phyloP scores from a whole-genome alignment of 2,329 filamentous ascomycete genomes.

The Fusarium sp. region DNA sequence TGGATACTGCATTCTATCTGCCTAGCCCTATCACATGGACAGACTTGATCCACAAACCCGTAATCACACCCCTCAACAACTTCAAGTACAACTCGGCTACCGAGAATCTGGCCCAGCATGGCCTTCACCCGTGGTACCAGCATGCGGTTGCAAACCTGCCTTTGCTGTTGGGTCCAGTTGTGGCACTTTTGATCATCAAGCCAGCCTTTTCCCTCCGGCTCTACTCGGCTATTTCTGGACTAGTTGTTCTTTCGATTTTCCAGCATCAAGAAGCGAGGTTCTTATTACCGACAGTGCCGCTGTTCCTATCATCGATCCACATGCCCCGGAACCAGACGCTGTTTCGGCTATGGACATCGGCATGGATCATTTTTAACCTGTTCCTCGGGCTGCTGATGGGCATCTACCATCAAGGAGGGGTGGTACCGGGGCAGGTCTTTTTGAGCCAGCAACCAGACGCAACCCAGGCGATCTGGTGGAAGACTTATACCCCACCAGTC shows the following conservation, averaged over 20 bases:
- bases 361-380: slow-evolving; percentile 79
- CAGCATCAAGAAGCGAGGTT: slow-evolving; percentile 87
- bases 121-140: slow-evolving; percentile 83
- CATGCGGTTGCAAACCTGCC: slow-evolving; percentile 78
- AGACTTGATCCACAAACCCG: slow-evolving; percentile 72
- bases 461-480: slow-evolving; percentile 83
- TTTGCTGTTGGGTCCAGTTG: slow-evolving; percentile 78
- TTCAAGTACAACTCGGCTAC: slow-evolving; percentile 79
- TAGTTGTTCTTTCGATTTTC: slow-evolving; percentile 78
- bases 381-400: slow-evolving; percentile 80
- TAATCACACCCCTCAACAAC: slow-evolving; percentile 84
- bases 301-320: slow-evolving; percentile 80
- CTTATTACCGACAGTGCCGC: slow-evolving; percentile 78
- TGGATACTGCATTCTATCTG: slow-evolving; percentile 89
- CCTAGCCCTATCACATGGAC: slow-evolving; percentile 72
- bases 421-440: slow-evolving; percentile 81
- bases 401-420: slow-evolving; percentile 83
- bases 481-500: slow-evolving; percentile 84
- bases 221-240: slow-evolving; percentile 79
- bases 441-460: slow-evolving; percentile 77
- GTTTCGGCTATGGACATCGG: slow-evolving; percentile 66
- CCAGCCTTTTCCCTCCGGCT: slow-evolving; percentile 72
- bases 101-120: slow-evolving; percentile 79
- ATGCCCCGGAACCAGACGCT: slow-evolving; percentile 68
- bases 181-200: slow-evolving; percentile 68